phyloP scores from a whole-genome alignment of 2,329 filamentous ascomycete genomes.

The Colletotrichum orbiculare region DNA sequence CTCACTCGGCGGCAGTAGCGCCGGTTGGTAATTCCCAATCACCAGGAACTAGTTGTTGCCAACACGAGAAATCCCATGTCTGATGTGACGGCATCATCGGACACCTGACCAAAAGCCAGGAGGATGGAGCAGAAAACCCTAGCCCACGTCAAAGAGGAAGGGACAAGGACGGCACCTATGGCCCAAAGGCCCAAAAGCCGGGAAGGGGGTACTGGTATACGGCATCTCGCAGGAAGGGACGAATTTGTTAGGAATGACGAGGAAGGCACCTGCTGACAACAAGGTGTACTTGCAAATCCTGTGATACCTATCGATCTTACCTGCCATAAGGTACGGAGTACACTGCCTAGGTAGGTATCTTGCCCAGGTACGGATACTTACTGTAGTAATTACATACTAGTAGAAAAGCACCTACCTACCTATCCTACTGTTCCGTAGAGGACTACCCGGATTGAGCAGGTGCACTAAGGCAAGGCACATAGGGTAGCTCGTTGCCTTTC shows the following conservation, averaged over 20 bases:
- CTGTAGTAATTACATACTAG: too few relatives aligned
- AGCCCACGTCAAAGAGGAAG: not conserved
- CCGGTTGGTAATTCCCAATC: not conserved
- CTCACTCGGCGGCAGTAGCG: not conserved
- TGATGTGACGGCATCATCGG: not conserved
- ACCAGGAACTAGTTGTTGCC: not conserved
- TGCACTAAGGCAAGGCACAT: not conserved
- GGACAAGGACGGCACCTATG: not conserved
- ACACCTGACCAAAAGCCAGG: not conserved
- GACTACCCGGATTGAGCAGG: not conserved
- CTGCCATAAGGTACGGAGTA: too few relatives aligned
- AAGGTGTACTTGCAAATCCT: not conserved
- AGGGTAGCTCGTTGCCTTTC: constrained; percentile 25
- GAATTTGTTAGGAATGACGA: too few relatives aligned
- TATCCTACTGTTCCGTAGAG: not conserved
- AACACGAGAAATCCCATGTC: not conserved
- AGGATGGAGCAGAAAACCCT: not conserved
- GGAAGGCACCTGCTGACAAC: not conserved
- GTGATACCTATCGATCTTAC: too few relatives aligned
- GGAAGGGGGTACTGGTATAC: constrained; percentile 5
- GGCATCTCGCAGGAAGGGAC: too few relatives aligned
- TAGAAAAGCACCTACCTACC: too few relatives aligned
- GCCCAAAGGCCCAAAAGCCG: not conserved
- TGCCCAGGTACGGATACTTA: too few relatives aligned
- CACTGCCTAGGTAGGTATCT: too few relatives aligned